Evolutionary conservation across 305 asterid genomes (phyloP), one percentile per base, ranked within the genome.

Genomic region (Solanum hybrid): DNA sequence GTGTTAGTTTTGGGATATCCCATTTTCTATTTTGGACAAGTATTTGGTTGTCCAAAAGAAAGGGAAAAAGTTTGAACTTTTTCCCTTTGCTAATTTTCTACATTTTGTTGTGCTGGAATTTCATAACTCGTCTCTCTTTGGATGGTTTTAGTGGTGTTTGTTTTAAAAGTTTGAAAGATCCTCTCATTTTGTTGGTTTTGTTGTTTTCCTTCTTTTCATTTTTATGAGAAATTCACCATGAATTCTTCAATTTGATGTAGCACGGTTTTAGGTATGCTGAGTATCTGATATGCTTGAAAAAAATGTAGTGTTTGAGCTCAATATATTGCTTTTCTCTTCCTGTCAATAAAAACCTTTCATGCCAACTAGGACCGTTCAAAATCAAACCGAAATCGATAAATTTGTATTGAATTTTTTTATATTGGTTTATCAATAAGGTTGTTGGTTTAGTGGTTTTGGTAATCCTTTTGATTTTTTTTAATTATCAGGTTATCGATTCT

Each of bases 401-500:
- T 40, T 40, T 40, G 51, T 40, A 42, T 42, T 42, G 56, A 11
- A 42, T 4, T 42, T 42, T 42, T 42, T 42, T 42, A 42, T 40
- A 12, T 46, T 46, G 60, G 7, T 46, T 46, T 46, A 46, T 0
- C 22, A 46, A 2, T 46, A 13, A 46, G 20, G 3, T 46, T 46
- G 3, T 13, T 46, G 3, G 60, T 46, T 46, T 46, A 46, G 7
- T 7, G 3, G 60, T 46, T 13, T 46, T 46, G 60, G 3, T 13
- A 14, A 46, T 5, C 0, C 1, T 46, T 46, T 0, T 46, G 0
- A 46, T 2, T 46, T 46, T 0, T 46, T 46, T 46, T 12, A 3
- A 4, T 46, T 46, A 46, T 46, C 7, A 3, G 20, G 60, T 46
- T 46, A 13, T 46, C 20, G 3, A 0, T 46, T 46, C 3, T 5